These are phyloP conservation scores for Nitzschia inconspicua DNA, from an alignment of 108 stramenopile genomes.

Conservation along the genomic window DNA sequence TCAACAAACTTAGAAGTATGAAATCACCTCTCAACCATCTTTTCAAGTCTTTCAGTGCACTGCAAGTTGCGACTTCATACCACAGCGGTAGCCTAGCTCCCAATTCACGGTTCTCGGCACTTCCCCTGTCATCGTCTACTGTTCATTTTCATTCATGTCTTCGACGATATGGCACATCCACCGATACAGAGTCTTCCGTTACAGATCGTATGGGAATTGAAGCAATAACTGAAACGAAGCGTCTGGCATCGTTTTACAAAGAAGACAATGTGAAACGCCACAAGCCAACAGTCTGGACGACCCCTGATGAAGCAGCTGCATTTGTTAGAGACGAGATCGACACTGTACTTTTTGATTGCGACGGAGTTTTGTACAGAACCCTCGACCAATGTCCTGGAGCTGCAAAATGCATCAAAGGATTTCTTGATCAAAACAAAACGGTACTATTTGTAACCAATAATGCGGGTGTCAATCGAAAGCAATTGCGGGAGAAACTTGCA, in stretches of 20 bases:
- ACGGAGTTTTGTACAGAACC: constrained; percentile 83
- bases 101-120: neutral
- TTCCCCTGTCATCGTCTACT: neutral
- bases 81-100: too few species aligned
- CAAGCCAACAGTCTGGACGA: constrained; percentile 30
- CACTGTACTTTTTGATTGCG: constrained; percentile 82
- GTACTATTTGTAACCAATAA: constrained; percentile 87
- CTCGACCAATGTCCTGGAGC: constrained; percentile 59
- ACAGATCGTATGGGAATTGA: neutral
- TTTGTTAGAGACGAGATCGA: constrained; percentile 45
- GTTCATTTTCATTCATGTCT: neutral
- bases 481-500: constrained; percentile 59
- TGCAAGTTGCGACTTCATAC: too few species aligned
- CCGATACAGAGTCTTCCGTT: neutral
- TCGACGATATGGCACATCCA: neutral
- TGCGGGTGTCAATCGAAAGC: constrained; percentile 57
- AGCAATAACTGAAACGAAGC: neutral
- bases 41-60: too few species aligned
- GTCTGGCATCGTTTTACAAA: neutral
- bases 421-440: constrained; percentile 48
- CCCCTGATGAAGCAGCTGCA: constrained; percentile 20
- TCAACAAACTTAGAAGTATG: too few species aligned
- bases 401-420: constrained; percentile 39
- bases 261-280: neutral
- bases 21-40: too few species aligned